Evolutionary conservation across 345 rosid species (phyloP).

Genomic region (Salix brachista): DNA sequence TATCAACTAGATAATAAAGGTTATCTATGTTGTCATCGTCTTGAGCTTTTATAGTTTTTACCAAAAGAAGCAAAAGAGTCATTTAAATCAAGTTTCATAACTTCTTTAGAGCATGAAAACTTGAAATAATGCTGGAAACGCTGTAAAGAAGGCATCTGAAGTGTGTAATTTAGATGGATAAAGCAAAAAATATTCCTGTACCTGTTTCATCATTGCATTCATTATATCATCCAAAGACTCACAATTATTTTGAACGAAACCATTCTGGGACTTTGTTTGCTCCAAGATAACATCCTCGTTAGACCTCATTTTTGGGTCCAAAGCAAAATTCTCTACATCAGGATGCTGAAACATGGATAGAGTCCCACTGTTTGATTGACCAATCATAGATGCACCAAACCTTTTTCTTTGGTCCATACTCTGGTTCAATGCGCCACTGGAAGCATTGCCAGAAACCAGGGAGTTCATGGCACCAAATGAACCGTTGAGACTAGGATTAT

Average conservation of each 20-base stretch:
- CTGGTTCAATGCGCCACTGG: constrained; percentile 22
- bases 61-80: background rate
- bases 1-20: background rate
- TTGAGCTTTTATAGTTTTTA: background rate
- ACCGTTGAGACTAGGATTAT: constrained; percentile 22
- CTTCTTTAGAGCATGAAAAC: background rate
- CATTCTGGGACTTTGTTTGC: constrained; percentile 47
- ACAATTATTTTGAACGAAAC: constrained; percentile 37
- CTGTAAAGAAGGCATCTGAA: background rate
- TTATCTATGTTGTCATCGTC: background rate
- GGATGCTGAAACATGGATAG: constrained; percentile 27
- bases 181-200: constrained; percentile 22
- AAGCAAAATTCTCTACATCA: constrained; percentile 33
- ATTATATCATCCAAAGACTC: constrained; percentile 66
- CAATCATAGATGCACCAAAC: constrained; percentile 33
- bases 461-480: constrained; percentile 36
- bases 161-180: background rate
- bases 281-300: constrained; percentile 33
- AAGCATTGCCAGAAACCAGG: constrained; percentile 32
- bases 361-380: constrained; percentile 31
- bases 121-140: background rate
- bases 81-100: background rate
- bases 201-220: constrained; percentile 67
- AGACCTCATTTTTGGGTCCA: constrained; percentile 37
- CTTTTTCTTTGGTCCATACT: constrained; percentile 32